Conservation (phyloP, 306 rosid genomes). For the Begonia fuchsioides region DNA sequence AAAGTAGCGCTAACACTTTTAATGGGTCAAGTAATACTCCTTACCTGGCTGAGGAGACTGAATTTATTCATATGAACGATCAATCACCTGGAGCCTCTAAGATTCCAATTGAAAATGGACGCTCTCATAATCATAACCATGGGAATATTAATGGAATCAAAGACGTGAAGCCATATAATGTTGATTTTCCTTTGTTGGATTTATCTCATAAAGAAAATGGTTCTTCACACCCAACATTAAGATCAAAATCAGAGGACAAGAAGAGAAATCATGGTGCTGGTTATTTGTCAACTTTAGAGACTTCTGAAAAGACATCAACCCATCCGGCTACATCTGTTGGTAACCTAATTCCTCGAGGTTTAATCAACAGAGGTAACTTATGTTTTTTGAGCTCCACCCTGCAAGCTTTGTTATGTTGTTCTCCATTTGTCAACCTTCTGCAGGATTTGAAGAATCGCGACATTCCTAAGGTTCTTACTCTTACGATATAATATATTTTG, state of each 20-base stretch:
- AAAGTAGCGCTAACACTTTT: conserved; percentile 13
- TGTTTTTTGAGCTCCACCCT: conserved; percentile 83
- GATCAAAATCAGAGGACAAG: conserved; percentile 25
- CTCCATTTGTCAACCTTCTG: conserved; percentile 70
- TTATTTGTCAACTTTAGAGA: conserved; percentile 16
- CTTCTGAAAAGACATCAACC: conserved; percentile 24
- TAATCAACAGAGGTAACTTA: conserved; percentile 70
- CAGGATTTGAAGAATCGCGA: conserved; percentile 43
- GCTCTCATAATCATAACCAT: conserved; percentile 4
- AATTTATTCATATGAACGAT: conserved; percentile 12
- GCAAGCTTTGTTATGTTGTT: conserved; percentile 86
- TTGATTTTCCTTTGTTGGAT: conserved; percentile 2
- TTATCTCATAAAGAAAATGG: conserved; percentile 19
- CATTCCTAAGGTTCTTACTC: conserved; percentile 48
- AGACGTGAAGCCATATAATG: conserved; percentile 8
- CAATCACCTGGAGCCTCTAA: conserved; percentile 14
- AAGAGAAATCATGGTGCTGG: conserved; percentile 17
- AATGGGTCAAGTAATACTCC: conserved; percentile 16
- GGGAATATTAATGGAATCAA: conserved; percentile 18
- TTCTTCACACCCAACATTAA: conserved; percentile 29
- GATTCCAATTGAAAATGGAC: conserved; percentile 38
- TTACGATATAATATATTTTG: background rate
- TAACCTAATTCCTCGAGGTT: conserved; percentile 60
- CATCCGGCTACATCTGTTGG: conserved; percentile 20
- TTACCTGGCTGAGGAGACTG: conserved; percentile 18